Conservation (phyloP, 352 stramenopile genomes). For the Phytophthora melonis region DNA sequence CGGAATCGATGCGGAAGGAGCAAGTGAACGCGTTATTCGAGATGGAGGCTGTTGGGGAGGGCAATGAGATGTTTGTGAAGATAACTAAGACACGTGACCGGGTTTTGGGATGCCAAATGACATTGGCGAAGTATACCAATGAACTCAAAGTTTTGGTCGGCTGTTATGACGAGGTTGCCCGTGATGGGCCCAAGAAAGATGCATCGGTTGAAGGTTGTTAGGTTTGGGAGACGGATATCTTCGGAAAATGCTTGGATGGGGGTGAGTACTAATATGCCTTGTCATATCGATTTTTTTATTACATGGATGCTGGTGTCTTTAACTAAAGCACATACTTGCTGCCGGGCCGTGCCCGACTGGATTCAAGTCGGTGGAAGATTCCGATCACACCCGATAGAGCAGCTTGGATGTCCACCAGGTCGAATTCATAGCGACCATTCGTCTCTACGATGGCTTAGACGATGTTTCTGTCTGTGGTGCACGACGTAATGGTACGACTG, state of each 20-base stretch:
- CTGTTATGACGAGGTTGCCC: neutral
- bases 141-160: neutral
- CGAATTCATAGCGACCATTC: too few relatives aligned
- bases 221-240: too few relatives aligned
- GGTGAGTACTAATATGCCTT: too few relatives aligned
- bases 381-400: too few relatives aligned
- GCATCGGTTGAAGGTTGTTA: neutral
- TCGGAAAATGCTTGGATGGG: too few relatives aligned
- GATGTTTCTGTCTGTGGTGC: neutral
- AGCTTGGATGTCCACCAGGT: too few relatives aligned
- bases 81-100: neutral
- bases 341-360: too few relatives aligned
- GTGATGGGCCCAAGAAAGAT: neutral
- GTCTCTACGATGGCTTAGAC: neutral
- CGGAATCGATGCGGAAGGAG: neutral
- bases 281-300: too few relatives aligned
- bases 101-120: neutral
- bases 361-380: too few relatives aligned
- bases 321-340: too few relatives aligned
- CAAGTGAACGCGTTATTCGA: neutral
- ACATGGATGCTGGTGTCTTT: too few relatives aligned
- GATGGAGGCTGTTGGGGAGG: neutral
- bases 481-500: neutral
- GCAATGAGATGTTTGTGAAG: neutral
- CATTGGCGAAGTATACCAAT: neutral